These are phyloP conservation scores for Exophiala sideris DNA, from an alignment of 2,329 filamentous ascomycete species.

Conservation along the genomic window DNA sequence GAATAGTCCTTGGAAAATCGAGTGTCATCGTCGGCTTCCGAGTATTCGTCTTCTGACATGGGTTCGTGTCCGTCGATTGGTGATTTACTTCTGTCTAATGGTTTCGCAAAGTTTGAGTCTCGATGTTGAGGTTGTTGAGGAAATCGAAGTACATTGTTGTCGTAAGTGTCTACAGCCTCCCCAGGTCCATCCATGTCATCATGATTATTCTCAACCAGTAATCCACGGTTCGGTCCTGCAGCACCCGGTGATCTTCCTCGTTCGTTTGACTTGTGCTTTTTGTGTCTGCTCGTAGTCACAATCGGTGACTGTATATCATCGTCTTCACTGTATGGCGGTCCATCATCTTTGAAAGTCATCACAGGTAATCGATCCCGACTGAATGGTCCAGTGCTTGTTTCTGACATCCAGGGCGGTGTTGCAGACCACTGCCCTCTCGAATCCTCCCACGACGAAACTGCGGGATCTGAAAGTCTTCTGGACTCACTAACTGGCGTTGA, in stretches of 20 bases:
- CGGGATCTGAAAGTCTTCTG: constrained; percentile 75
- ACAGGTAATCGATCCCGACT: constrained; percentile 66
- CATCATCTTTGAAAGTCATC: constrained; percentile 74
- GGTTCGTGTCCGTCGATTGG: constrained; percentile 19
- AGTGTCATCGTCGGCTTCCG: constrained; percentile 58
- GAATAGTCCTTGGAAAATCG: constrained; percentile 89
- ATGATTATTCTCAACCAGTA: constrained; percentile 65
- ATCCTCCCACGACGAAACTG: constrained; percentile 70
- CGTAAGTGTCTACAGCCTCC: constrained; percentile 75
- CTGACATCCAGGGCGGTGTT: constrained; percentile 41
- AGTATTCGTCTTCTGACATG: constrained; percentile 48
- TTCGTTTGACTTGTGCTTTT: constrained; percentile 71
- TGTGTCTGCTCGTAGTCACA: constrained; percentile 78
- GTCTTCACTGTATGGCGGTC: constrained; percentile 91
- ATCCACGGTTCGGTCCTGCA: constrained; percentile 61
- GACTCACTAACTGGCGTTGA: constrained; percentile 83
- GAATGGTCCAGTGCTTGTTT: constrained; percentile 42
- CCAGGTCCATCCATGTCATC: constrained; percentile 69
- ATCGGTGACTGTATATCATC: constrained; percentile 88
- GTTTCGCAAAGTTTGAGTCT: constrained; percentile 55
- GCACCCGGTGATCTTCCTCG: constrained; percentile 49
- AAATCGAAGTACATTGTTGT: constrained; percentile 16
- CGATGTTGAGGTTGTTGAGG: constrained; percentile 57
- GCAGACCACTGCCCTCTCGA: constrained; percentile 57
- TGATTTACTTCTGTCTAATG: constrained; percentile 33